These are phyloP conservation scores for Arthrobotrys megalospora DNA, from an alignment of 2,329 filamentous ascomycete genomes.

Conservation along the genomic window DNA sequence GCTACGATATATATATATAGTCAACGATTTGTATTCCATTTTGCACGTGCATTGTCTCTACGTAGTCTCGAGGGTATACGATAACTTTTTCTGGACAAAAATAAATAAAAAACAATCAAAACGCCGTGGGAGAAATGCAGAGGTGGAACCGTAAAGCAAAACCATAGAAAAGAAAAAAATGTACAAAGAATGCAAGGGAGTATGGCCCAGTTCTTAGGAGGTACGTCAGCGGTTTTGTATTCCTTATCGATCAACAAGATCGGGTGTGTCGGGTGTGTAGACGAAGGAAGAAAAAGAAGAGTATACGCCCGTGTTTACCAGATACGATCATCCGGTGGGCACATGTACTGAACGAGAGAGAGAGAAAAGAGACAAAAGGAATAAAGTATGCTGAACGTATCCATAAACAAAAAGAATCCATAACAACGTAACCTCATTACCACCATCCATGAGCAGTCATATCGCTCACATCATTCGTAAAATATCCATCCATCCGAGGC, in stretches of 20 bases:
- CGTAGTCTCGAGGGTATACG: conserved; percentile 32
- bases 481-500: background rate
- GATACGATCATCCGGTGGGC: background rate
- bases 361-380: background rate
- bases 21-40: conserved; percentile 11
- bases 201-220: background rate
- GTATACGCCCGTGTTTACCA: background rate
- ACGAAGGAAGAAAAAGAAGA: background rate
- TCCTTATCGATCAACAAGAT: conserved; percentile 2
- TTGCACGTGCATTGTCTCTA: conserved; percentile 19
- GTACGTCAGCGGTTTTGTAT: conserved; percentile 13
- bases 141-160: conserved; percentile 4
- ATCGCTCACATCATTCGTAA: conserved; percentile 16
- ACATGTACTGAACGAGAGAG: background rate
- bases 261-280: background rate
- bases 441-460: conserved; percentile 17
- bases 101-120: conserved; percentile 26
- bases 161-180: background rate
- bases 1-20: background rate
- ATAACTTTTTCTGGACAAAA: conserved; percentile 1
- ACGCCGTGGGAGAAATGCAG: conserved; percentile 27
- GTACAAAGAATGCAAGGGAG: conserved; percentile 8
- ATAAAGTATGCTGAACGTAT: background rate
- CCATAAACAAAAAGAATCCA: conserved; percentile 5
- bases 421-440: conserved; percentile 13